Conservation (phyloP, 345 rosid genomes). For the Eucalyptus curtisii region DNA sequence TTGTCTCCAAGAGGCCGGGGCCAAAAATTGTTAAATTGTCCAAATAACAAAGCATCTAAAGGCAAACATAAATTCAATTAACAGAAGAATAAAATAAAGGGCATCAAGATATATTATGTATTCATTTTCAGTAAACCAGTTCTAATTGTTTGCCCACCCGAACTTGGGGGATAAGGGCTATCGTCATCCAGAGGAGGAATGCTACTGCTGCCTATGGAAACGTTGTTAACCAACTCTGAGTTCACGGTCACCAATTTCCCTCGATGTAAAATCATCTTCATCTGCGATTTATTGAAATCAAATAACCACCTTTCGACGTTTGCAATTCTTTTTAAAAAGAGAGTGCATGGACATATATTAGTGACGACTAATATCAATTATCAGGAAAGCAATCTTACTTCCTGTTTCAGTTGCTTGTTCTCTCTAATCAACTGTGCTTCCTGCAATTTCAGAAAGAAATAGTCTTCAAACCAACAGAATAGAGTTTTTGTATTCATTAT, state of each 20-base stretch:
- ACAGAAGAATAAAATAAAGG: background rate
- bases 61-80: background rate
- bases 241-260: background rate
- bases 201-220: background rate
- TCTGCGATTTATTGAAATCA: background rate
- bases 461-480: background rate
- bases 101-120: background rate
- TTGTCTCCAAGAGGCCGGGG: background rate
- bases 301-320: background rate
- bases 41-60: background rate
- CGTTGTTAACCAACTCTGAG: background rate
- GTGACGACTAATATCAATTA: background rate
- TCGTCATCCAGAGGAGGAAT: background rate
- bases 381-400: background rate
- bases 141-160: background rate
- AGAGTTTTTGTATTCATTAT: background rate
- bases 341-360: background rate
- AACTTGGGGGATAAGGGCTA: background rate
- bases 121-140: background rate
- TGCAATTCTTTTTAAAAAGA: background rate
- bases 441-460: background rate
- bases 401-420: background rate
- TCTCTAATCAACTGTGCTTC: background rate
- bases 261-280: background rate
- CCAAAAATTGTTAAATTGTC: background rate